Conservation (phyloP, 139 green algal species). For the Coccomyxa sp. region DNA sequence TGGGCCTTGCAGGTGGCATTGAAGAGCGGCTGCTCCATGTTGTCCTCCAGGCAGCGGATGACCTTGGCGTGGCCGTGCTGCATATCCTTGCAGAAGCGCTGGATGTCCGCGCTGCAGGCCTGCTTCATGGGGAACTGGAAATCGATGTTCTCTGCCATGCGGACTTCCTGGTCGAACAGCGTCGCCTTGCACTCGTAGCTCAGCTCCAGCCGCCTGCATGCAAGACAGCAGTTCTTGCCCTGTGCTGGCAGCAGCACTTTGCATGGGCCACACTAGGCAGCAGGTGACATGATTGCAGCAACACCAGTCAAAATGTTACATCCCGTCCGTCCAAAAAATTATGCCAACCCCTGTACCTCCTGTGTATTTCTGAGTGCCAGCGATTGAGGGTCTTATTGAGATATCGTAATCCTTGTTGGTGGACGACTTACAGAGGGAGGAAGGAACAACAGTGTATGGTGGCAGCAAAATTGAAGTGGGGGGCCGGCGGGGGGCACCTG, state of each 20-base stretch:
- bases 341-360: too few relatives aligned
- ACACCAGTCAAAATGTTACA: too few relatives aligned
- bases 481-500: slow-evolving; percentile 8
- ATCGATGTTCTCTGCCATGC: slow-evolving; percentile 66
- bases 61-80: slow-evolving; percentile 60
- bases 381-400: too few relatives aligned
- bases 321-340: too few relatives aligned
- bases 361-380: too few relatives aligned
- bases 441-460: too few relatives aligned
- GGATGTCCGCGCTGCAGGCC: slow-evolving; percentile 60
- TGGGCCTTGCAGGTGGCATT: slow-evolving; percentile 63
- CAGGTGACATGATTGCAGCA: too few relatives aligned
- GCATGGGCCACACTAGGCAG: too few relatives aligned
- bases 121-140: slow-evolving; percentile 81
- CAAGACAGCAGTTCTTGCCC: neutral
- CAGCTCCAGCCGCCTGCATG: slow-evolving; percentile 49
- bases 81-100: slow-evolving; percentile 65
- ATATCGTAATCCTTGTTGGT: too few relatives aligned
- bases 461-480: too few relatives aligned
- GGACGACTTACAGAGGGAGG: too few relatives aligned
- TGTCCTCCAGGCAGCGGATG: slow-evolving; percentile 50
- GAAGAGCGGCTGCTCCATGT: slow-evolving; percentile 30
- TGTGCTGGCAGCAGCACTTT: too few relatives aligned
- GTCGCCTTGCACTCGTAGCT: slow-evolving; percentile 51
- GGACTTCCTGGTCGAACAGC: slow-evolving; percentile 73